These are phyloP conservation scores for Deinandra increscens DNA, from an alignment of 129 eudicot genomes.

Conservation along the genomic window DNA sequence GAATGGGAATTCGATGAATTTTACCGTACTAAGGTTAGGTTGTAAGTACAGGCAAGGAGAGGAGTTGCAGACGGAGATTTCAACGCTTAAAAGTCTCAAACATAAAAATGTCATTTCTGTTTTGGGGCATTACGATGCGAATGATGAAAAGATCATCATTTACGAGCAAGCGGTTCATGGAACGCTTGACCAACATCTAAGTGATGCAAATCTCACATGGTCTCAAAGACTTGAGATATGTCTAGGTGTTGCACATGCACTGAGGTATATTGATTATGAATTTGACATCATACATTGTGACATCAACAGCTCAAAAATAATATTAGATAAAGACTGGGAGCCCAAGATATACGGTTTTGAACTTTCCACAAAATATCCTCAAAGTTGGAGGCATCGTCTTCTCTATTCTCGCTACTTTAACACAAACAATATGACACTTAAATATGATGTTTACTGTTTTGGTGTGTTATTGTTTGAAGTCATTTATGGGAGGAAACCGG, in stretches of 20 bases:
- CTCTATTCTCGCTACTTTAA: not conserved
- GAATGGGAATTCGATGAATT: too few relatives aligned
- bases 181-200: not conserved
- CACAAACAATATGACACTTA: not conserved
- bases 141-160: too few relatives aligned
- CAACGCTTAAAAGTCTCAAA: not conserved
- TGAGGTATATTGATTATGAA: not conserved
- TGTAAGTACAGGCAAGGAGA: too few relatives aligned
- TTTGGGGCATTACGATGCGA: not conserved
- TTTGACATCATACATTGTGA: slow-evolving; percentile 7
- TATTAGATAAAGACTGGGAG: too few relatives aligned
- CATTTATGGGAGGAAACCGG: too few relatives aligned
- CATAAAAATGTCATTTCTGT: not conserved
- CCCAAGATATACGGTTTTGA: too few relatives aligned
- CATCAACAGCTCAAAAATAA: slow-evolving; percentile 4
- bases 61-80: too few relatives aligned
- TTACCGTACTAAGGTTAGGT: too few relatives aligned
- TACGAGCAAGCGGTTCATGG: not conserved
- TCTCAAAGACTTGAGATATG: not conserved
- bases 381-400: slow-evolving; percentile 11
- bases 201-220: not conserved
- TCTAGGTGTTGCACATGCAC: slow-evolving; percentile 10
- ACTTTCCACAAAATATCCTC: too few relatives aligned
- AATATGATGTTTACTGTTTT: slow-evolving; percentile 7
- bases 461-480: too few relatives aligned